These are phyloP conservation scores for Rosellinia necatrix DNA, from an alignment of 2,329 filamentous ascomycete species.

Conservation along the genomic window DNA sequence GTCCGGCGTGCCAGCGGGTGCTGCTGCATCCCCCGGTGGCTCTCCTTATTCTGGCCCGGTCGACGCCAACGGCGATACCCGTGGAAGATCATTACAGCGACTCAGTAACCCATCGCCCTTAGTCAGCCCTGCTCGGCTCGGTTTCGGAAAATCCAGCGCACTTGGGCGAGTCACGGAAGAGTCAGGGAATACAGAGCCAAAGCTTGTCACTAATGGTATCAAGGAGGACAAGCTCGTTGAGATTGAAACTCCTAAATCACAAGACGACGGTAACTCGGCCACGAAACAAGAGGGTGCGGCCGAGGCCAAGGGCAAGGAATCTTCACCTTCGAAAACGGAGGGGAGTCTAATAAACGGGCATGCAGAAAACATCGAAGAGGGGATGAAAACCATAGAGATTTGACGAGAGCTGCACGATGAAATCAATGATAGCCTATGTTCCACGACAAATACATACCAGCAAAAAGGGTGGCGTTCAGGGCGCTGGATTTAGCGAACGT, in stretches of 20 bases:
- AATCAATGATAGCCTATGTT: conserved; percentile 36
- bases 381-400: conserved; percentile 68
- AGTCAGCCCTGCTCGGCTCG: conserved; percentile 67
- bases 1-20: conserved; percentile 52
- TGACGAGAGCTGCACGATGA: conserved; percentile 43
- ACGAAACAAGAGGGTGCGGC: conserved; percentile 36
- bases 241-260: conserved; percentile 58
- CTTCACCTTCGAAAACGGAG: conserved; percentile 37
- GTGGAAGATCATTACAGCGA: conserved; percentile 74
- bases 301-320: conserved; percentile 45
- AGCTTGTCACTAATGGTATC: conserved; percentile 41
- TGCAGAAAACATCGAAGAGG: conserved; percentile 50
- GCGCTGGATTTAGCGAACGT: conserved; percentile 28
- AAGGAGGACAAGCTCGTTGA: conserved; percentile 59
- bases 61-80: conserved; percentile 61
- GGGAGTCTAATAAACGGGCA: conserved; percentile 46
- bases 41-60: conserved; percentile 69
- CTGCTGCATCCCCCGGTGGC: conserved; percentile 51
- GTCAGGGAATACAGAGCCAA: conserved; percentile 40
- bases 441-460: conserved; percentile 37
- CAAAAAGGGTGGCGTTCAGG: conserved; percentile 36
- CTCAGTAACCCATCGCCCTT: conserved; percentile 67
- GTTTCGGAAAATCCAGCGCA: conserved; percentile 71
- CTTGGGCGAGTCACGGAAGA: conserved; percentile 79
- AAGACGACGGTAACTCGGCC: conserved; percentile 47